These are phyloP conservation scores for Pleurotus tuber-regium DNA, from an alignment of 768 basidiomycete genomes.

Conservation along the genomic window DNA sequence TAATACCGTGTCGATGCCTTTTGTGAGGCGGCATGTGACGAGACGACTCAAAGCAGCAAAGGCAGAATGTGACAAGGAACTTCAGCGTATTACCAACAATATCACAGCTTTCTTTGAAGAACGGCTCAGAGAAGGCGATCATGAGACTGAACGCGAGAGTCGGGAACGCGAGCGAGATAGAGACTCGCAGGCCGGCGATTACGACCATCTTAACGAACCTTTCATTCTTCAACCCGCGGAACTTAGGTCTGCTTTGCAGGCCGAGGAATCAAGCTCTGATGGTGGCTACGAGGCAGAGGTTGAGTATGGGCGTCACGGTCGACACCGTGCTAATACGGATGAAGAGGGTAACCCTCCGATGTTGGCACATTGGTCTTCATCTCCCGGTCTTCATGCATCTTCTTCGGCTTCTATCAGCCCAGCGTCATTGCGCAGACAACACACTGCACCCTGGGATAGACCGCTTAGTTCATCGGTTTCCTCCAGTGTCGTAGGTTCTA, in stretches of 20 bases:
- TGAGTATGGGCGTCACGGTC: constrained; percentile 62
- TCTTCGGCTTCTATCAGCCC: constrained; percentile 66
- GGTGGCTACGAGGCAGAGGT: constrained; percentile 81
- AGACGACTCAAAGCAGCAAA: constrained; percentile 92
- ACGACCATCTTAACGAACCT: constrained; percentile 57
- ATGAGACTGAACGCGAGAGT: constrained; percentile 53
- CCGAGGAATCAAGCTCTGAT: constrained; percentile 76
- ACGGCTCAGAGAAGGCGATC: constrained; percentile 74
- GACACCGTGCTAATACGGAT: constrained; percentile 72
- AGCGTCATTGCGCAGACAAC: constrained; percentile 64
- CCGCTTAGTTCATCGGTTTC: constrained; percentile 54
- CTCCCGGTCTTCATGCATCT: constrained; percentile 59
- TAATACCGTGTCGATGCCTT: constrained; percentile 88
- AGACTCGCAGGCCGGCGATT: constrained; percentile 56
- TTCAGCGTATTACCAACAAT: constrained; percentile 88
- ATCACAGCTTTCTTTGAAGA: constrained; percentile 96
- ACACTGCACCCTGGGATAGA: constrained; percentile 65
- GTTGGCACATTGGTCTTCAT: constrained; percentile 55
- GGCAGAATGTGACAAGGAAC: constrained; percentile 94
- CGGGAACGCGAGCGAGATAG: constrained; percentile 44
- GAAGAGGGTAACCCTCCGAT: constrained; percentile 34
- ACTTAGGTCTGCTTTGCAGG: constrained; percentile 52
- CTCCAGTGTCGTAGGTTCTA: constrained; percentile 53
- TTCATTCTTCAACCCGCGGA: constrained; percentile 59
- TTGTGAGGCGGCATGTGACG: constrained; percentile 90